Evolutionary conservation across 139 green algal genomes (phyloP), one percentile per base, ranked within the genome.

Genomic region (Micromonas pusilla): DNA sequence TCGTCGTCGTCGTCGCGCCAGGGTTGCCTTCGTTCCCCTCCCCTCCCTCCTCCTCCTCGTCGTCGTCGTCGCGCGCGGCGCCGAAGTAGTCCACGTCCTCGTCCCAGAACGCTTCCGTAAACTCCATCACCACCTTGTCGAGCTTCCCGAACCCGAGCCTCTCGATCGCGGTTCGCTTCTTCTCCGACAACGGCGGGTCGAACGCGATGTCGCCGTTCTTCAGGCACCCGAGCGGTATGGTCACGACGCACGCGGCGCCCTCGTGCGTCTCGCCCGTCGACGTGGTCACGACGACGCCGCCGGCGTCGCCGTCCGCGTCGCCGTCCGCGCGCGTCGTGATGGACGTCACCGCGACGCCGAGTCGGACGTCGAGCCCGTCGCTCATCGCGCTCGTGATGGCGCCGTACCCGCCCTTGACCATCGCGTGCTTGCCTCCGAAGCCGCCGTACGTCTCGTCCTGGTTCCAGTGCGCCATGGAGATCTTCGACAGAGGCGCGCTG

Each of bases 61-160:
- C 26, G 31, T 77, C 79, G 0, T 66, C 78, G 1, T 72, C 83
- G 60, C 80, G 78, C 3, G 86, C 86, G 2, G 85, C 84, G 5
- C 92, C 92, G 80, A 97, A 97, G 77, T 90, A 93, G 79, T 95
- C 89, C 0, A 86, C 60, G 0, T n/a, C 31, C 3, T 86, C 77
- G 63, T 93, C 82, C 91, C 92, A 97, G 63, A 97, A 97, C 0
- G 75, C 79, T 5, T 77, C n/a, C 26, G 84, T 67, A 68, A 97
- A 97, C 88, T 95, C 86, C 76, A 94, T 63, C 3, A 94, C 71
- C 3, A 96, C 85, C 84, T 97, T 97, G 83, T 97, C 94, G 1
- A 96, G 85, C 31, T 87, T 83, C 1, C 92, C 92, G 83, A 91
- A 93, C 70, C 92, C 92, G 2, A 96, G 80, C 32, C 78, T 76